phyloP scores from a whole-genome alignment of 2,329 filamentous ascomycete genomes.

The Xylaria sp. region DNA sequence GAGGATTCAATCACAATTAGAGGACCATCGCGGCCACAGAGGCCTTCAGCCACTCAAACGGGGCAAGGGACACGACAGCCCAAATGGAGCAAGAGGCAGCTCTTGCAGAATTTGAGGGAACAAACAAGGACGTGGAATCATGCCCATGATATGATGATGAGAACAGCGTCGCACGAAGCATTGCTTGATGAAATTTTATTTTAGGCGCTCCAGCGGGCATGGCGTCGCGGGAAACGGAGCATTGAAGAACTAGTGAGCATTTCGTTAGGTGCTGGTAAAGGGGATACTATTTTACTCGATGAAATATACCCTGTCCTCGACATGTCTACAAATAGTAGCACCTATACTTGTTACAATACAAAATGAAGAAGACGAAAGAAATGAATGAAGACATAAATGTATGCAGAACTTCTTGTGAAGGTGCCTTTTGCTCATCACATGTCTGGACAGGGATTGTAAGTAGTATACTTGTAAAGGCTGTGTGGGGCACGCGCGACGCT shows the following conservation, averaged over 20 bases:
- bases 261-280: conserved; percentile 13
- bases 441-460: neutral
- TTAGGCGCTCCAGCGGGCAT: conserved; percentile 31
- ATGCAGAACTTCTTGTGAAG: too few species aligned
- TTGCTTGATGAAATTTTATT: conserved; percentile 42
- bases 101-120: conserved; percentile 37
- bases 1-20: conserved; percentile 52
- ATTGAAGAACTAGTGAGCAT: conserved; percentile 8
- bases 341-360: neutral
- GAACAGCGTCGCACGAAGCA: conserved; percentile 20
- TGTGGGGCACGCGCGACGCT: conserved; percentile 25
- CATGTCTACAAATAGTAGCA: neutral
- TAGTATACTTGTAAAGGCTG: neutral
- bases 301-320: neutral
- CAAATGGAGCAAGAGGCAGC: conserved; percentile 34
- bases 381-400: too few species aligned
- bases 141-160: conserved; percentile 37
- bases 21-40: conserved; percentile 50
- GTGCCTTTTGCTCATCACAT: neutral
- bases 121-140: conserved; percentile 45
- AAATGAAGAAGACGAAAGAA: neutral
- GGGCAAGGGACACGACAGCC: conserved; percentile 50
- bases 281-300: neutral
- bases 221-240: conserved; percentile 14
- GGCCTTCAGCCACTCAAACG: conserved; percentile 49